Conservation (phyloP, 345 rosid species). For the Eucalyptus rudis region DNA sequence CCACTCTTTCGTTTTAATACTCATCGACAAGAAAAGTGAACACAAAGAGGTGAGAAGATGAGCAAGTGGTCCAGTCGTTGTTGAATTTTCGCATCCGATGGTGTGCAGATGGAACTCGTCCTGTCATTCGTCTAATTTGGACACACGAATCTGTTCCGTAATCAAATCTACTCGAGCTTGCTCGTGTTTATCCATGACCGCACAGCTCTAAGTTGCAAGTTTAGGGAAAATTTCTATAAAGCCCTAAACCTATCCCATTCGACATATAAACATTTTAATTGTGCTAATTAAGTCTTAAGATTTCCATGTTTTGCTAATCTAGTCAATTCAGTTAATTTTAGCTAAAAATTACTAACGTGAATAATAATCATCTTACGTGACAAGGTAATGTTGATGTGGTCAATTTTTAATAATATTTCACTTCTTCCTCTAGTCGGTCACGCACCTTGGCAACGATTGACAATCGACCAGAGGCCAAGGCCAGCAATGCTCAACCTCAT, state of each 20-base stretch:
- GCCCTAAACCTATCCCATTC: no score
- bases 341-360: no score
- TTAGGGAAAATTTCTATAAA: no score
- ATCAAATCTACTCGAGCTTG: background rate
- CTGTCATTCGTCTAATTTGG: background rate
- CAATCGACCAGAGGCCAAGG: accelerated
- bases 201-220: no score
- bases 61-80: background rate
- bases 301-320: accelerated
- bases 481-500: no score
- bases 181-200: background rate
- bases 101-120: background rate
- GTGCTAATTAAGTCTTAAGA: no score
- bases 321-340: no score
- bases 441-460: accelerated
- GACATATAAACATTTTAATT: no score
- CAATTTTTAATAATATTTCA: no score
- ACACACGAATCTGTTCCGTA: background rate
- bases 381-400: no score
- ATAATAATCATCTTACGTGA: accelerated
- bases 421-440: accelerated
- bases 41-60: background rate
- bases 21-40: background rate
- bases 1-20: background rate
- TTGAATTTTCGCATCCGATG: background rate